Conservation (phyloP, 2,329 filamentous ascomycete species). For the Orbilia javanica region DNA sequence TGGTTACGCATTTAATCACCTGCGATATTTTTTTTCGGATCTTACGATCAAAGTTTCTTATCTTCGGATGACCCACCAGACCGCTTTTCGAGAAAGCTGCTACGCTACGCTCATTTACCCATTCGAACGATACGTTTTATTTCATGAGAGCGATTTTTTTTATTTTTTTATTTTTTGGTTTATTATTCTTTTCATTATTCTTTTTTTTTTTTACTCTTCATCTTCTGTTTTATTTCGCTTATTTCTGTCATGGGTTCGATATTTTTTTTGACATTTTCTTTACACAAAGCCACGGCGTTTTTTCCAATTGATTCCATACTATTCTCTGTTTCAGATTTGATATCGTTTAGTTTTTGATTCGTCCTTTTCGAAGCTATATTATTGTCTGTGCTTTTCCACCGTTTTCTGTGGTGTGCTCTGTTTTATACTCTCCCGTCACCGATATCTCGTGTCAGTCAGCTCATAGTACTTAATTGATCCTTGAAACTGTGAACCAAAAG, state of each 20-base stretch:
- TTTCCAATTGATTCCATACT: constrained; percentile 6
- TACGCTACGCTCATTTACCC: constrained; percentile 44
- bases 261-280: constrained; percentile 14
- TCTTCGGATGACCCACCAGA: constrained; percentile 42
- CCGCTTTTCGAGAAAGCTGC: constrained; percentile 57
- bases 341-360: constrained; percentile 14
- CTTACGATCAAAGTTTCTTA: constrained; percentile 25
- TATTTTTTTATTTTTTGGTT: background rate
- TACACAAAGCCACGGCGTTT: constrained; percentile 49
- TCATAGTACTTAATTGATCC: background rate
- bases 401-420: constrained; percentile 1
- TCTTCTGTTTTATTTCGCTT: constrained; percentile 4
- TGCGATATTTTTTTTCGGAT: constrained; percentile 24
- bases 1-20: constrained; percentile 31
- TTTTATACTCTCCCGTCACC: background rate
- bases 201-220: background rate
- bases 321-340: constrained; percentile 19
- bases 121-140: constrained; percentile 35
- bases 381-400: constrained; percentile 10
- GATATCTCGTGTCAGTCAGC: constrained; percentile 2
- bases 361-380: background rate
- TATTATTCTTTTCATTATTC: background rate
- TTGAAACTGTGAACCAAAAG: constrained; percentile 2
- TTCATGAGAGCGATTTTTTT: constrained; percentile 46
- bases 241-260: constrained; percentile 22